These are phyloP conservation scores for Cercospora sp. DNA, from an alignment of 2,329 filamentous ascomycete species.

Conservation along the genomic window DNA sequence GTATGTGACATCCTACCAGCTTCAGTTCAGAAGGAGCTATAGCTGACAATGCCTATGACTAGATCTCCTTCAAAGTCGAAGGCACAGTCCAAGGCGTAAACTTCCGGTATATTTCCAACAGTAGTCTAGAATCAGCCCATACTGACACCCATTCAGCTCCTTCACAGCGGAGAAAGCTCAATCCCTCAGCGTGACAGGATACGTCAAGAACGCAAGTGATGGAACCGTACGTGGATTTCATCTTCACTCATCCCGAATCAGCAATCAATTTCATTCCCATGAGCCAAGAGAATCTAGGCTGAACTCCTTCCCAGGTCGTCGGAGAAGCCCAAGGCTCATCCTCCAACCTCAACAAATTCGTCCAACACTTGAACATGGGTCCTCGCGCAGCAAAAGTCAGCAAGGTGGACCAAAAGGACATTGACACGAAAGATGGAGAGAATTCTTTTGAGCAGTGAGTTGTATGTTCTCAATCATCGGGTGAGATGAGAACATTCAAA, in stretches of 20 bases:
- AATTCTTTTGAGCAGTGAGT: constrained; percentile 54
- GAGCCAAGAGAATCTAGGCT: not conserved
- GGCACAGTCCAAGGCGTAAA: constrained; percentile 54
- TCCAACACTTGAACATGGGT: constrained; percentile 73
- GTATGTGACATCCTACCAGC: not conserved
- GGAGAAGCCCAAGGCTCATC: constrained; percentile 82
- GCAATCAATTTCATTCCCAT: not conserved
- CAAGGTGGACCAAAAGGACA: constrained; percentile 68
- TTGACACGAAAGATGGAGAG: constrained; percentile 67
- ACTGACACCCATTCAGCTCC: constrained; percentile 30
- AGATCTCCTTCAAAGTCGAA: constrained; percentile 52
- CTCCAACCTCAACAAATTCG: constrained; percentile 64
- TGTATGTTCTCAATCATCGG: not conserved
- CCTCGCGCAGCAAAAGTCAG: constrained; percentile 71
- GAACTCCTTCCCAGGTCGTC: constrained; percentile 62
- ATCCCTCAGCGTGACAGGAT: constrained; percentile 48
- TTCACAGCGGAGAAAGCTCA: constrained; percentile 49
- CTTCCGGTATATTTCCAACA: constrained; percentile 45
- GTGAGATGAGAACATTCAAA: not conserved
- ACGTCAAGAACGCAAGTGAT: constrained; percentile 49
- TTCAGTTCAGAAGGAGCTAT: not conserved
- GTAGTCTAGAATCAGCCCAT: not conserved
- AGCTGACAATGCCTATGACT: not conserved
- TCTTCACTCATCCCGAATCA: not conserved
- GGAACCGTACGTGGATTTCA: constrained; percentile 41